phyloP scores from a whole-genome alignment of 371 early-diverging fungal species.

The Parasitella parasitica region DNA sequence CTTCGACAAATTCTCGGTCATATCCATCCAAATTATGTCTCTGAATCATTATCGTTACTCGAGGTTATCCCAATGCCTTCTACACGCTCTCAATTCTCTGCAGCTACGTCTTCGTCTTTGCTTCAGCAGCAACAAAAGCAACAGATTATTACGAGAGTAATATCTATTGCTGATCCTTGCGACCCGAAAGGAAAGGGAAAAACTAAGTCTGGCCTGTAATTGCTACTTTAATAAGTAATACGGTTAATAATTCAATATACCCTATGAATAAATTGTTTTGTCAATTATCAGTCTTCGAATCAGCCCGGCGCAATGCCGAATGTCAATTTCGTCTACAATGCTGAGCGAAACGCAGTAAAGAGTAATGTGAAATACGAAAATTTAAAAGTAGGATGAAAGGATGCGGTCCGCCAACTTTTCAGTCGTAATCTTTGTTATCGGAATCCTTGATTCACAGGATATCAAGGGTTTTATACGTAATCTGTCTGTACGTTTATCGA shows the following conservation, averaged over 20 bases:
- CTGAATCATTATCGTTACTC: neutral
- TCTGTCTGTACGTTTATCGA: too few relatives aligned
- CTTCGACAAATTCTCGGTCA: constrained; percentile 13
- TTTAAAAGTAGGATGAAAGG: too few relatives aligned
- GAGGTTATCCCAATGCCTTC: neutral
- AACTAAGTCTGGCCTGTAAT: neutral
- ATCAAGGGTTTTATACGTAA: too few relatives aligned
- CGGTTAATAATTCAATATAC: neutral
- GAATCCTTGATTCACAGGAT: too few relatives aligned
- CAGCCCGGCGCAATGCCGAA: too few relatives aligned
- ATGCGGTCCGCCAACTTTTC: too few relatives aligned
- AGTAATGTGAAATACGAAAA: too few relatives aligned
- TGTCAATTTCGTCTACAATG: too few relatives aligned
- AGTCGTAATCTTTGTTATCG: too few relatives aligned
- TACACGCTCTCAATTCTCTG: constrained; percentile 5
- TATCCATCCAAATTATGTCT: constrained; percentile 2
- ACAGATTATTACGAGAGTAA: neutral
- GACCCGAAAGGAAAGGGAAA: constrained; percentile 2
- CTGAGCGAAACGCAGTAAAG: too few relatives aligned
- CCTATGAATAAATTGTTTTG: neutral
- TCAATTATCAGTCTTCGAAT: too few relatives aligned
- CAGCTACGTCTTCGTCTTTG: neutral
- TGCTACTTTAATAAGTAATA: neutral
- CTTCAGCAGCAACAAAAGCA: neutral
- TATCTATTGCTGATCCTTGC: constrained; percentile 2